Conservation (phyloP, 1,139 yeast genomes). For the Debaryomycetaceae sp. region DNA sequence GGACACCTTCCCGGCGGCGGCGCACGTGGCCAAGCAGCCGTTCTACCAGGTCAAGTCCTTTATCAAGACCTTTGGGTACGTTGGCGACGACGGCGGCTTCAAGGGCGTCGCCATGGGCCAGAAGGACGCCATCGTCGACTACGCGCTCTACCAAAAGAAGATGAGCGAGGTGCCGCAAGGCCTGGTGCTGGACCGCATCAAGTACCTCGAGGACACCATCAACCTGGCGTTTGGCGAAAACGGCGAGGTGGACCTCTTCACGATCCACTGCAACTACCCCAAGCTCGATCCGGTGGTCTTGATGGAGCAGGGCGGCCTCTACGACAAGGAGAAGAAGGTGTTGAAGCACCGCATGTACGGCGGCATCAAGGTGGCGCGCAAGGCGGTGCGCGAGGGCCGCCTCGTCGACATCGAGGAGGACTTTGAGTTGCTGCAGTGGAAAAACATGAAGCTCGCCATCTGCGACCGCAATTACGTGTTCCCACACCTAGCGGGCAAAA, state of each 20-base stretch:
- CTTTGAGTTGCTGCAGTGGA: slow-evolving; percentile 36
- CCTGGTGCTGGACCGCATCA: slow-evolving; percentile 12
- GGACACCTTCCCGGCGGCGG: slow-evolving; percentile 61
- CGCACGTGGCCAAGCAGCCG: slow-evolving; percentile 39
- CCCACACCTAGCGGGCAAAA: slow-evolving; percentile 20
- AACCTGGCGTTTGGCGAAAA: no score
- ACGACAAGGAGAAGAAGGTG: slow-evolving; percentile 20
- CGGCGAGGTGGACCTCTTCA: no score
- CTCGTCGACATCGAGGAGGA: slow-evolving; percentile 14
- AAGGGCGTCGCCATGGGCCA: slow-evolving; percentile 43
- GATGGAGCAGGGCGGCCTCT: slow-evolving; percentile 23
- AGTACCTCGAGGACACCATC: slow-evolving; percentile 14
- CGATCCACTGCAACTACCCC: slow-evolving; percentile 38
- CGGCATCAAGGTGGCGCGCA: slow-evolving; percentile 19
- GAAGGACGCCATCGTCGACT: slow-evolving; percentile 30
- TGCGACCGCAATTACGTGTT: slow-evolving; percentile 26
- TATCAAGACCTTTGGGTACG: slow-evolving; percentile 30
- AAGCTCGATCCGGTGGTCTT: slow-evolving; percentile 32
- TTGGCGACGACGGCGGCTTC: slow-evolving; percentile 19
- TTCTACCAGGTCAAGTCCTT: slow-evolving; percentile 49
- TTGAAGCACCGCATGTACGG: slow-evolving; percentile 29
- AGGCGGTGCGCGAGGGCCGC: slow-evolving; percentile 8
- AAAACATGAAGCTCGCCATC: slow-evolving; percentile 21
- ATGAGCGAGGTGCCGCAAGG: slow-evolving; percentile 8
- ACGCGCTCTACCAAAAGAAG: slow-evolving; percentile 14